A percentile compares a stretch with the other conserved stretches of the same genome.
Evolutionary conservation across 257 asterid species (phyloP).

Genomic region (Misopates orontium): DNA sequence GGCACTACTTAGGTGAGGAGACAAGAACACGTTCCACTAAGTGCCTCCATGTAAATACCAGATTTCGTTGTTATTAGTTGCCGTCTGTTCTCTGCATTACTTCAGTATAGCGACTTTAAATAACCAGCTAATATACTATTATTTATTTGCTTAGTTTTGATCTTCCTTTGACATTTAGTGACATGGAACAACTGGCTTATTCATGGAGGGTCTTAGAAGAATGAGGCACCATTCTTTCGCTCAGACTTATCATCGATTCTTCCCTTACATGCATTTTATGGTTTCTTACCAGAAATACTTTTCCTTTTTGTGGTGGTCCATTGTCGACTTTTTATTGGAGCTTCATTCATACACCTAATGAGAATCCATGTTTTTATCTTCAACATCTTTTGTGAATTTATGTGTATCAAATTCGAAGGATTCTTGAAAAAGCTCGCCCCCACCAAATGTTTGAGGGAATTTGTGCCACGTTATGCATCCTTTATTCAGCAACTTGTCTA

Average conservation of each 20-base stretch:
- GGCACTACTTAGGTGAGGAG: slow-evolving; percentile 3
- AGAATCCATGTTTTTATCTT: slow-evolving; percentile 2
- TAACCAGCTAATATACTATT: background rate
- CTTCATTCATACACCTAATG: background rate
- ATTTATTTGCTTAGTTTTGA: background rate
- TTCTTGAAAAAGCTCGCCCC: background rate
- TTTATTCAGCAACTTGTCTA: slow-evolving; percentile 4
- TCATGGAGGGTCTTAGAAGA: slow-evolving; percentile 9
- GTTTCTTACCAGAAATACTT: background rate
- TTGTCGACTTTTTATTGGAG: background rate
- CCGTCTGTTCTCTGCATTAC: slow-evolving; percentile 17
- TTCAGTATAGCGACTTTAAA: slow-evolving; percentile 1
- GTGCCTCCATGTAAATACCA: slow-evolving; percentile 2
- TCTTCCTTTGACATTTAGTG: background rate
- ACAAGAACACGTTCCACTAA: background rate
- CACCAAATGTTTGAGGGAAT: background rate
- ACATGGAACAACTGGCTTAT: slow-evolving; percentile 5
- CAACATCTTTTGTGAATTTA: background rate
- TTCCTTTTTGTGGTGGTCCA: slow-evolving; percentile 16
- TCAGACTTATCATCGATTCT: background rate
- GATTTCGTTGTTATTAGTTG: background rate
- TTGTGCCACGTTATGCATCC: background rate
- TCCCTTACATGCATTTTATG: background rate
- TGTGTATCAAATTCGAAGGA: background rate
- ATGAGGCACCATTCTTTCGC: slow-evolving; percentile 5